Percentiles rank a stretch among this genome's conserved stretches.
Evolutionary conservation across 1,284 basidiomycete genomes (phyloP).

Genomic region (Sanguinoderma infundibulare): DNA sequence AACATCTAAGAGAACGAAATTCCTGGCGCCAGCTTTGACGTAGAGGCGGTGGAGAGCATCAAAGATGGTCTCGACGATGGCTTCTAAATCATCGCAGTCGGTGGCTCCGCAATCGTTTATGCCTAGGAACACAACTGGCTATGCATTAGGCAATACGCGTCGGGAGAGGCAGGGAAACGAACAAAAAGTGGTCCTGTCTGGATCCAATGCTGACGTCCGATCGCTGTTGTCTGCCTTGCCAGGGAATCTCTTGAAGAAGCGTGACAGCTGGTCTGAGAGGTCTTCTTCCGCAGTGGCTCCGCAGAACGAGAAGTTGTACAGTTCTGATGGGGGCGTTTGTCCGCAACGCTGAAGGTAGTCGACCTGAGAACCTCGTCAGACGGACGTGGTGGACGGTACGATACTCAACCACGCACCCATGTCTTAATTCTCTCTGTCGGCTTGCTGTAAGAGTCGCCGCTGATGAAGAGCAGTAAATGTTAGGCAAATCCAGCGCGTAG

Average conservation of each 20-base stretch:
- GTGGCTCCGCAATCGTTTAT: conserved; percentile 30
- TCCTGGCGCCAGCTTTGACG: conserved; percentile 30
- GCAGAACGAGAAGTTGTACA: conserved; percentile 22
- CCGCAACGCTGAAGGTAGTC: not conserved
- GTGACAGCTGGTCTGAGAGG: conserved; percentile 16
- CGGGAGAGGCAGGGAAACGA: not conserved
- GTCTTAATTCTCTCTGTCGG: conserved; percentile 3
- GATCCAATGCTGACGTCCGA: conserved; percentile 3
- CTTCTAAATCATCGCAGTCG: conserved; percentile 24
- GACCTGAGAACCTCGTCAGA: not conserved
- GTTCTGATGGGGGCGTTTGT: not conserved
- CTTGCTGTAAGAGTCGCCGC: conserved; percentile 21
- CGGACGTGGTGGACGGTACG: not conserved
- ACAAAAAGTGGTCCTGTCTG: conserved; percentile 5
- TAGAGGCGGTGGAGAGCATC: conserved; percentile 29
- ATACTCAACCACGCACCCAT: conserved; percentile 8
- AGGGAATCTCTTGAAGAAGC: conserved; percentile 17
- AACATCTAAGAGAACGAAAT: conserved; percentile 33
- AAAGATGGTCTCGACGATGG: conserved; percentile 25
- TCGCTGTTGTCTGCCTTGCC: not conserved
- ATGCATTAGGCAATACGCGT: not conserved
- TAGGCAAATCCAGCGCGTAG: not conserved
- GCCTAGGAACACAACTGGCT: conserved; percentile 28
- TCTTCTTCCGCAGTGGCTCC: conserved; percentile 29
- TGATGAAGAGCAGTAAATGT: not conserved